A percentile compares a stretch with the other conserved stretches of the same genome.
Conservation (phyloP, 768 basidiomycete genomes). For the Boletus pseudopeckii region DNA sequence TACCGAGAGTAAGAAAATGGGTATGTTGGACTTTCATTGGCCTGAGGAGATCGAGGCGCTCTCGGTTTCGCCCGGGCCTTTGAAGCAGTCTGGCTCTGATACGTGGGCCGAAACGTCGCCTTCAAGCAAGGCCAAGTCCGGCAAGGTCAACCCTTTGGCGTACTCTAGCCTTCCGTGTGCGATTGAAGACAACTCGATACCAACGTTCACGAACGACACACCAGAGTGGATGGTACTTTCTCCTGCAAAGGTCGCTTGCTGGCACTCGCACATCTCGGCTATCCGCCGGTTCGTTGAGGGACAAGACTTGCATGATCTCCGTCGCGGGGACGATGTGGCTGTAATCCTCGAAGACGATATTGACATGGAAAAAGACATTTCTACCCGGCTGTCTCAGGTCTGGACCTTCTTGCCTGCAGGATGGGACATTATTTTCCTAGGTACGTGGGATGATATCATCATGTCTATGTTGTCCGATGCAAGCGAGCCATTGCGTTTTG, state of each 20-base stretch:
- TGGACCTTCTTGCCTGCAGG: constrained; percentile 53
- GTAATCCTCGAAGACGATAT: constrained; percentile 78
- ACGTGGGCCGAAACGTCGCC: constrained; percentile 11
- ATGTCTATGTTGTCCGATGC: neutral
- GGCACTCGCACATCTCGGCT: constrained; percentile 61
- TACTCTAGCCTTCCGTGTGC: constrained; percentile 41
- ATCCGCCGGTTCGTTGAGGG: constrained; percentile 42
- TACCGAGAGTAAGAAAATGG: neutral
- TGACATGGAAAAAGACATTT: constrained; percentile 68
- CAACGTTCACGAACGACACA: constrained; percentile 33
- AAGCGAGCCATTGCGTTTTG: neutral
- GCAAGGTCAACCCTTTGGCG: neutral
- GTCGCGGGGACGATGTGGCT: constrained; percentile 33
- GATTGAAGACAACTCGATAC: constrained; percentile 37
- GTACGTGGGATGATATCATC: constrained; percentile 32
- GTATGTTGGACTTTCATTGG: constrained; percentile 34
- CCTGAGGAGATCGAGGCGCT: constrained; percentile 36
- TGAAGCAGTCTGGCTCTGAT: constrained; percentile 21
- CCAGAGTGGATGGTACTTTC: constrained; percentile 54
- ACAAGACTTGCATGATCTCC: constrained; percentile 18
- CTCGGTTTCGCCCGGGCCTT: constrained; percentile 5
- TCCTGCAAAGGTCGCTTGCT: constrained; percentile 61
- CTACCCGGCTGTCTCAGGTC: constrained; percentile 36
- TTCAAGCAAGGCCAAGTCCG: neutral
- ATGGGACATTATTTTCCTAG: constrained; percentile 76